Evolutionary conservation across 163 green algal species (phyloP).

Genomic region (Coccomyxa subellipsoidea): DNA sequence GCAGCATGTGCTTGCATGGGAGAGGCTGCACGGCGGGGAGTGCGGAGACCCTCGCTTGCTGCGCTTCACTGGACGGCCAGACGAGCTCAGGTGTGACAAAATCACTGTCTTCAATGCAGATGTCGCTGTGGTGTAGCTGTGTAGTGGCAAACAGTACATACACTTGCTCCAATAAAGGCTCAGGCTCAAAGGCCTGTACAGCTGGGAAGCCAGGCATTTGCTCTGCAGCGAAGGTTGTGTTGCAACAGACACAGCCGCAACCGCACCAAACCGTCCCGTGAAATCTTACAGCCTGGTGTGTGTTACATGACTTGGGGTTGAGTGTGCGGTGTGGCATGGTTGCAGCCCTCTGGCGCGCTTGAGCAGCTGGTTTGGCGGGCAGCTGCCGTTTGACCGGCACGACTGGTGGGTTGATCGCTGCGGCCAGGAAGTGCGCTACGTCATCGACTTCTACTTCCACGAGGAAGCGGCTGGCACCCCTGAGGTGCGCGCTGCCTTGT

Average conservation of each 20-base stretch:
- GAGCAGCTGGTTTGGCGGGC: constrained; percentile 55
- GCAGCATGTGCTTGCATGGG: constrained; percentile 54
- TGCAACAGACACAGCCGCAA: too few species aligned
- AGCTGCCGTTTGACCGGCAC: constrained; percentile 92
- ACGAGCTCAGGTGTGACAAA: constrained; percentile 90
- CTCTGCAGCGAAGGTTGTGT: too few species aligned
- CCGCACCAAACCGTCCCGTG: too few species aligned
- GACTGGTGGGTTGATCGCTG: constrained; percentile 94
- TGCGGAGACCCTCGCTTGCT: constrained; percentile 76
- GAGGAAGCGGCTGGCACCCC: constrained; percentile 83
- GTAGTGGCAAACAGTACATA: too few species aligned
- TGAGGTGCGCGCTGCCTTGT: constrained; percentile 50
- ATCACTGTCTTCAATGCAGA: too few species aligned
- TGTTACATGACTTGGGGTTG: too few species aligned
- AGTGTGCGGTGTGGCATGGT: not conserved
- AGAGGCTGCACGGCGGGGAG: constrained; percentile 57
- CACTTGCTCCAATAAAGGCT: too few species aligned
- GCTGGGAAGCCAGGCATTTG: too few species aligned
- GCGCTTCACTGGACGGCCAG: constrained; percentile 81
- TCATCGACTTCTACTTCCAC: constrained; percentile 99
- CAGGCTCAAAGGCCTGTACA: too few species aligned
- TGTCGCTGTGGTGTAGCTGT: too few species aligned
- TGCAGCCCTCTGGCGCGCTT: constrained; percentile 76
- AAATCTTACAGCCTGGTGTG: too few species aligned
- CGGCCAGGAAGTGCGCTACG: constrained; percentile 88